phyloP scores from a whole-genome alignment of 768 basidiomycete species.

The Phanerochaete carnosa region DNA sequence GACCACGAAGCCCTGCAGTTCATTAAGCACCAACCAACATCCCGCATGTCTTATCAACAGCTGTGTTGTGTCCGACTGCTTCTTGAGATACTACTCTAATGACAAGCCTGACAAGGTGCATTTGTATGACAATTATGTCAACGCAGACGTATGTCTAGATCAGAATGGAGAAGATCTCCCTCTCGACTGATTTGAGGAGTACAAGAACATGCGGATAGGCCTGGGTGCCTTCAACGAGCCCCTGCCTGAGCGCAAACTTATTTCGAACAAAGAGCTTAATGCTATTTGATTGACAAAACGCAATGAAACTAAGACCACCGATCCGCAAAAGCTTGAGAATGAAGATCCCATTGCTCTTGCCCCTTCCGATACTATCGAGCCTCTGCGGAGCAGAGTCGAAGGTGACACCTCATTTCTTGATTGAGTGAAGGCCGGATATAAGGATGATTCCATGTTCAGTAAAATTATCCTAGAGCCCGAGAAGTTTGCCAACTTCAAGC shows the following conservation, averaged over 20 bases:
- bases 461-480: neutral
- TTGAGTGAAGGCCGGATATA: too few species aligned
- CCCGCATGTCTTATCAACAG: neutral
- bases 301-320: too few species aligned
- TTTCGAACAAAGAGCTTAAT: too few species aligned
- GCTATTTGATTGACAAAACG: too few species aligned
- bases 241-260: too few species aligned
- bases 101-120: neutral
- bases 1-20: slow-evolving; percentile 5
- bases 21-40: too few species aligned
- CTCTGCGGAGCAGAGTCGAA: neutral
- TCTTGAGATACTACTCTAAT: neutral
- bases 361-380: neutral
- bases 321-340: too few species aligned
- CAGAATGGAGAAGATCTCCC: too few species aligned
- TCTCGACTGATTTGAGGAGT: slow-evolving; percentile 15
- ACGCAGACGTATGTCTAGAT: neutral
- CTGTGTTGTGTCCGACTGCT: neutral
- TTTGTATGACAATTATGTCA: neutral
- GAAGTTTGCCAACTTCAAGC: neutral
- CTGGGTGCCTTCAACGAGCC: too few species aligned
- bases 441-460: too few species aligned
- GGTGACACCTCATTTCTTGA: too few species aligned
- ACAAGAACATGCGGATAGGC: slow-evolving; percentile 16
- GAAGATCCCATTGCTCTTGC: neutral